Conservation (phyloP, 1,139 yeast genomes). For the Sugiyamaella xylanicola region DNA sequence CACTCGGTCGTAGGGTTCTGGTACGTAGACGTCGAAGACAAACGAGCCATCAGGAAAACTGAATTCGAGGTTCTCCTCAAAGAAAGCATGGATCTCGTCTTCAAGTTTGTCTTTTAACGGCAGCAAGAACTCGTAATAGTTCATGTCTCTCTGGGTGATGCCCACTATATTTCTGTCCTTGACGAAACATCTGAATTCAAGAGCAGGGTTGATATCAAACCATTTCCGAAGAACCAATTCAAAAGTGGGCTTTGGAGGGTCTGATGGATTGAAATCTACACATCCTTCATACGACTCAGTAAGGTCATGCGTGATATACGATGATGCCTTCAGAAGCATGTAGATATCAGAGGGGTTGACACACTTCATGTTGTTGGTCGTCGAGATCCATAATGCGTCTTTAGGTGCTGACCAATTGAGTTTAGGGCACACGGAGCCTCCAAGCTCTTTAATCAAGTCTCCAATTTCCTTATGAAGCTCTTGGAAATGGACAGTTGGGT, state of each 20-base stretch:
- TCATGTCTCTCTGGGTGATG: slow-evolving; percentile 81
- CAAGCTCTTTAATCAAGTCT: slow-evolving; percentile 46
- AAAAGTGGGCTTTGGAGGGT: slow-evolving; percentile 37
- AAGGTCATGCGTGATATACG: slow-evolving; percentile 82
- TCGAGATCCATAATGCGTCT: slow-evolving; percentile 90
- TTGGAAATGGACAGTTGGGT: slow-evolving; percentile 51
- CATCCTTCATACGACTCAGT: slow-evolving; percentile 63
- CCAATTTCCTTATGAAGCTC: slow-evolving; percentile 60
- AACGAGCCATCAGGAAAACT: slow-evolving; percentile 59
- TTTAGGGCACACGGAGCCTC: slow-evolving; percentile 77
- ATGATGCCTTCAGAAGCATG: slow-evolving; percentile 78
- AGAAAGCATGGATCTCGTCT: slow-evolving; percentile 56
- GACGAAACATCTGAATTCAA: slow-evolving; percentile 87
- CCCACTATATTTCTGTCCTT: slow-evolving; percentile 64
- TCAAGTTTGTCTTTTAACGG: slow-evolving; percentile 51
- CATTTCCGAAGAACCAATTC: slow-evolving; percentile 81
- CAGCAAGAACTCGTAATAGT: slow-evolving; percentile 70
- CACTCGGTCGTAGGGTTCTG: slow-evolving; percentile 67
- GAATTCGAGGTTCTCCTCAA: slow-evolving; percentile 51
- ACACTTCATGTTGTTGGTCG: slow-evolving; percentile 76
- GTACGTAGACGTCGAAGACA: slow-evolving; percentile 79
- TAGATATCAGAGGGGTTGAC: slow-evolving; percentile 71
- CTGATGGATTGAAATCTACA: slow-evolving; percentile 21
- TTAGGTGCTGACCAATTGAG: slow-evolving; percentile 97
- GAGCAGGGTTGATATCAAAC: slow-evolving; percentile 80